phyloP scores from a whole-genome alignment of 2,329 filamentous ascomycete genomes.

The Sclerotinia nivalis region DNA sequence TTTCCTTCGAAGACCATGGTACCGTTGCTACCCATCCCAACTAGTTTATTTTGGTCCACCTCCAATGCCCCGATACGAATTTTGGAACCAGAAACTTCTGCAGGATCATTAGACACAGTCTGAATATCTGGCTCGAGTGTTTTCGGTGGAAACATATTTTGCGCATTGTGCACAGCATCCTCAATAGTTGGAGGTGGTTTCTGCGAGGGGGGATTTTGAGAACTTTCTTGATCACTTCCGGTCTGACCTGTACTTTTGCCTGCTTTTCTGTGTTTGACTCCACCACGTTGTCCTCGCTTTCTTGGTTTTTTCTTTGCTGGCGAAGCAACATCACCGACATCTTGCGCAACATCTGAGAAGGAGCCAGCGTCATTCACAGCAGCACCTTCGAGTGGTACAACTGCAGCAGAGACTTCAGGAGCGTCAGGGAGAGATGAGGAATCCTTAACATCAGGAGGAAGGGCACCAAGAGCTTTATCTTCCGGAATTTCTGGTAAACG shows the following conservation, averaged over 20 bases:
- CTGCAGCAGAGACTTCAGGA: neutral
- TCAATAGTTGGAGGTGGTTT: conserved; percentile 53
- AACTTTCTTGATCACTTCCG: conserved; percentile 44
- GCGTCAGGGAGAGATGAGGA: neutral
- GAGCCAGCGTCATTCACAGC: conserved; percentile 7
- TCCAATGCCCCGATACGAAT: conserved; percentile 64
- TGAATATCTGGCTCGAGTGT: conserved; percentile 63
- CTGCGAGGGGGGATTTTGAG: conserved; percentile 7
- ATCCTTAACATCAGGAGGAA: neutral
- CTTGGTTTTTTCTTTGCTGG: conserved; percentile 54
- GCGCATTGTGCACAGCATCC: conserved; percentile 58
- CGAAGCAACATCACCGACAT: conserved; percentile 24
- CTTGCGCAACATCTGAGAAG: conserved; percentile 5
- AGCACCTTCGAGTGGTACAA: neutral
- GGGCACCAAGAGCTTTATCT: conserved; percentile 4
- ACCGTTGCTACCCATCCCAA: conserved; percentile 88
- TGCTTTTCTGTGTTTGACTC: conserved; percentile 63
- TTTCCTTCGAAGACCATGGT: conserved; percentile 94
- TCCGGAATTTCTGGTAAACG: neutral
- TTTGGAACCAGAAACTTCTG: conserved; percentile 59
- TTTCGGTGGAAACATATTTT: conserved; percentile 55
- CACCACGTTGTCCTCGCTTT: conserved; percentile 70
- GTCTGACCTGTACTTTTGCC: conserved; percentile 47
- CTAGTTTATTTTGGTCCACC: conserved; percentile 62
- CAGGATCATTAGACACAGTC: conserved; percentile 57